Evolutionary conservation across 2,329 filamentous ascomycete genomes (phyloP).

Genomic region (Alternaria sp.): DNA sequence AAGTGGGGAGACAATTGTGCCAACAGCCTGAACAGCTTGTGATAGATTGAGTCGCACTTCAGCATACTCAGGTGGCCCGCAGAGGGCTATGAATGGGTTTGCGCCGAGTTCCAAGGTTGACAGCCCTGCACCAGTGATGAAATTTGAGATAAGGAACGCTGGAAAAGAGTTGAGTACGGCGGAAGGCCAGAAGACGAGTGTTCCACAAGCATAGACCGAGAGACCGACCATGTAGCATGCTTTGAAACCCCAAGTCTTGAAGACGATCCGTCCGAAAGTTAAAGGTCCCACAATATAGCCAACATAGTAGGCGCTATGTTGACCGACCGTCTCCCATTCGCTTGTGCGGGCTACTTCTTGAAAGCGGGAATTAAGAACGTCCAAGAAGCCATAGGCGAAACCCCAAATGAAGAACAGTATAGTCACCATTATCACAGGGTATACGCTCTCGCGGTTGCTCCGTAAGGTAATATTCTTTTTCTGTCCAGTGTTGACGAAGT

Average conservation of each 20-base stretch:
- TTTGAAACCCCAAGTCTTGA: conserved; percentile 70
- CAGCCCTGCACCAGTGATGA: conserved; percentile 68
- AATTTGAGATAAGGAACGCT: conserved; percentile 69
- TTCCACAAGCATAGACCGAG: conserved; percentile 69
- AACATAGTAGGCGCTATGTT: conserved; percentile 76
- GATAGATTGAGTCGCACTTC: conserved; percentile 69
- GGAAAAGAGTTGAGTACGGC: conserved; percentile 69
- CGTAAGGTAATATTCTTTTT: conserved; percentile 76
- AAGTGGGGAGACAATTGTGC: conserved; percentile 67
- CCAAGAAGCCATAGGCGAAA: conserved; percentile 86
- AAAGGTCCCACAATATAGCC: conserved; percentile 76
- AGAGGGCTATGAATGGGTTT: conserved; percentile 70
- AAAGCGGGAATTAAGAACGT: conserved; percentile 79
- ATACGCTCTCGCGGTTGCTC: conserved; percentile 70
- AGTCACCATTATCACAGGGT: conserved; percentile 78
- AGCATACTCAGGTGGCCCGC: conserved; percentile 67
- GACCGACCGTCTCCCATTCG: conserved; percentile 69
- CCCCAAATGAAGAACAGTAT: conserved; percentile 90
- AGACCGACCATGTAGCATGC: conserved; percentile 68
- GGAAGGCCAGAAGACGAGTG: conserved; percentile 71
- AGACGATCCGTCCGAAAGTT: conserved; percentile 68
- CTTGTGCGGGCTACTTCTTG: conserved; percentile 70
- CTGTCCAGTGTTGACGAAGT: conserved; percentile 74
- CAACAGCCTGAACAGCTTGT: conserved; percentile 69
- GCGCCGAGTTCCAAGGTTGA: conserved; percentile 68